phyloP scores from a whole-genome alignment of 2,329 filamentous ascomycete species.

The Madurella mycetomatis region DNA sequence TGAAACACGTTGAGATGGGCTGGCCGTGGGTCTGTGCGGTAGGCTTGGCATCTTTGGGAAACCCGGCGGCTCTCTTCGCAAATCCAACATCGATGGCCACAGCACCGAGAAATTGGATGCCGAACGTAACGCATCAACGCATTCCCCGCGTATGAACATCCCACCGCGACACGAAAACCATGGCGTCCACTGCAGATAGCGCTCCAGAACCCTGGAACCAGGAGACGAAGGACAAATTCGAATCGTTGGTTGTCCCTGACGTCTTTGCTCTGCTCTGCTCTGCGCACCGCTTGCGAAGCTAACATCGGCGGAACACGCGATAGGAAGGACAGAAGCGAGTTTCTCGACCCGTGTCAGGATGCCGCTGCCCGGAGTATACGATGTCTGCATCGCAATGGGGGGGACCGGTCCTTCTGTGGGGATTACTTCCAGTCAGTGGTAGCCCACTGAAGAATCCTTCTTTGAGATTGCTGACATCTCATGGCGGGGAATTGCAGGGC shows the following conservation, averaged over 20 bases:
- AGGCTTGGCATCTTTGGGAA: constrained; percentile 1
- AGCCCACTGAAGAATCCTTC: not conserved
- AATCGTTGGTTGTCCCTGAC: constrained; percentile 45
- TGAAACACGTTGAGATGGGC: no score
- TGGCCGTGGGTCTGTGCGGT: constrained; percentile 8
- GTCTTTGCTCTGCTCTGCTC: not conserved
- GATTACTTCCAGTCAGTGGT: constrained; percentile 87
- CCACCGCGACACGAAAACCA: constrained; percentile 3
- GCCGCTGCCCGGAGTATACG: constrained; percentile 79
- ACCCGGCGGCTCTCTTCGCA: not conserved
- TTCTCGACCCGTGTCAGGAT: constrained; percentile 93
- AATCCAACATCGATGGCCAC: constrained; percentile 1
- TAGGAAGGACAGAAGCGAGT: constrained; percentile 86
- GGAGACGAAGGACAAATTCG: constrained; percentile 59
- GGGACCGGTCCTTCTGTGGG: constrained; percentile 81
- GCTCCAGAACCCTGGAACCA: constrained; percentile 49
- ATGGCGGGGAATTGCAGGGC: constrained; percentile 51
- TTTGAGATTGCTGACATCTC: constrained; percentile 7
- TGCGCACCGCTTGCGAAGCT: constrained; percentile 6
- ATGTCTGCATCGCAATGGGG: constrained; percentile 83
- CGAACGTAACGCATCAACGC: no score
- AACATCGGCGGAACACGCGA: constrained; percentile 4
- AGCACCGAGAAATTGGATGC: not conserved
- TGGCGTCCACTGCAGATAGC: constrained; percentile 15
- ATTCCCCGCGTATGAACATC: not conserved